Evolutionary conservation across 2,329 filamentous ascomycete genomes (phyloP).

Genomic region (Fusarium torulosum): DNA sequence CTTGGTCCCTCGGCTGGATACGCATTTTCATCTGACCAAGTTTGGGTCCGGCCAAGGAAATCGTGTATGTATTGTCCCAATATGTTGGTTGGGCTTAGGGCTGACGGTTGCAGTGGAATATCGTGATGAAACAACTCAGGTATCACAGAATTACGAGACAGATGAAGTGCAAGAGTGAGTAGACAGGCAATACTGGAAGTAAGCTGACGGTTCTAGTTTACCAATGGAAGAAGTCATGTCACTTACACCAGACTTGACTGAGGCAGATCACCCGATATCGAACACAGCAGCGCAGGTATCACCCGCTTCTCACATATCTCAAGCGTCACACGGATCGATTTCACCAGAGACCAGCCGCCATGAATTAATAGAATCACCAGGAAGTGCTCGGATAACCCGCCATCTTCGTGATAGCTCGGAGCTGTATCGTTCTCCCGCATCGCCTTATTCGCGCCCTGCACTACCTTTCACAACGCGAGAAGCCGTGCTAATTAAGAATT

Average conservation of each 20-base stretch:
- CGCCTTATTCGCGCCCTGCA: neutral
- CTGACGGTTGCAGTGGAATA: neutral
- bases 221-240: neutral
- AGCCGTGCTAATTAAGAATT: neutral
- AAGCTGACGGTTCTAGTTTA: neutral
- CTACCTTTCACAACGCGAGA: neutral
- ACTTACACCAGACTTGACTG: neutral
- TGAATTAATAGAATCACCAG: neutral
- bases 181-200: accelerated
- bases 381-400: neutral
- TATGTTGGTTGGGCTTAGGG: accelerated
- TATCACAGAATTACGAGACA: neutral
- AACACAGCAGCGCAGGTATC: neutral
- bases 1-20: neutral
- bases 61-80: neutral
- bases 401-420: neutral
- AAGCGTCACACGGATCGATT: neutral
- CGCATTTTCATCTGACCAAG: neutral
- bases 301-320: neutral
- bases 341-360: neutral
- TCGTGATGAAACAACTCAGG: neutral
- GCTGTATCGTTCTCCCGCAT: neutral
- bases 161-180: slow-evolving; percentile 4
- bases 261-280: neutral
- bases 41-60: neutral